phyloP scores from a whole-genome alignment of 2,329 filamentous ascomycete species.

The Dryadomyces sulphureus region DNA sequence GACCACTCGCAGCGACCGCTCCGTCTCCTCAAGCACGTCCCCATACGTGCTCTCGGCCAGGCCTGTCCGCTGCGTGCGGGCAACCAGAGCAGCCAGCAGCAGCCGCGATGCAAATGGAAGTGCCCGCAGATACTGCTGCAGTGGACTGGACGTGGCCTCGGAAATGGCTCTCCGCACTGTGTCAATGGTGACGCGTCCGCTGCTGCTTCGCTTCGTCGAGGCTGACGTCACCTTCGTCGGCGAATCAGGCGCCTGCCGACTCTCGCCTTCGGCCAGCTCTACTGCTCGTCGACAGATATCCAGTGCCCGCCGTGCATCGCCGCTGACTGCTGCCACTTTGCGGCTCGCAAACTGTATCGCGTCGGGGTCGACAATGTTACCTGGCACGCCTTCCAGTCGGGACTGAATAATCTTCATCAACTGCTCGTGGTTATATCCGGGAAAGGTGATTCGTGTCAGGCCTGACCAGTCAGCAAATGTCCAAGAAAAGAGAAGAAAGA shows the following conservation, averaged over 20 bases:
- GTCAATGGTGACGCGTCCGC: constrained; percentile 66
- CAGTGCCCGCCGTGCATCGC: constrained; percentile 79
- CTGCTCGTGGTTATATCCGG: constrained; percentile 93
- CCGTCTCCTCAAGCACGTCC: constrained; percentile 78
- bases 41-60: constrained; percentile 77
- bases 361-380: constrained; percentile 80
- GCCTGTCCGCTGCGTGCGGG: constrained; percentile 67
- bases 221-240: constrained; percentile 11
- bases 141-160: constrained; percentile 82
- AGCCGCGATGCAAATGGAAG: constrained; percentile 74
- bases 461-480: constrained; percentile 22
- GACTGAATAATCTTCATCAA: constrained; percentile 95
- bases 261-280: constrained; percentile 76
- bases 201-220: constrained; percentile 20
- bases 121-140: constrained; percentile 75
- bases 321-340: constrained; percentile 92
- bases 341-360: constrained; percentile 92
- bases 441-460: constrained; percentile 88
- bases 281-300: constrained; percentile 94
- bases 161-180: constrained; percentile 91
- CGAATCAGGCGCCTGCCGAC: constrained; percentile 19
- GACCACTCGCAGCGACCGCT: constrained; percentile 48
- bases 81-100: constrained; percentile 68
- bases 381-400: constrained; percentile 75
- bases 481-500: not conserved